Conservation (phyloP, 2,329 filamentous ascomycete genomes). For the Penicillium glabrum region DNA sequence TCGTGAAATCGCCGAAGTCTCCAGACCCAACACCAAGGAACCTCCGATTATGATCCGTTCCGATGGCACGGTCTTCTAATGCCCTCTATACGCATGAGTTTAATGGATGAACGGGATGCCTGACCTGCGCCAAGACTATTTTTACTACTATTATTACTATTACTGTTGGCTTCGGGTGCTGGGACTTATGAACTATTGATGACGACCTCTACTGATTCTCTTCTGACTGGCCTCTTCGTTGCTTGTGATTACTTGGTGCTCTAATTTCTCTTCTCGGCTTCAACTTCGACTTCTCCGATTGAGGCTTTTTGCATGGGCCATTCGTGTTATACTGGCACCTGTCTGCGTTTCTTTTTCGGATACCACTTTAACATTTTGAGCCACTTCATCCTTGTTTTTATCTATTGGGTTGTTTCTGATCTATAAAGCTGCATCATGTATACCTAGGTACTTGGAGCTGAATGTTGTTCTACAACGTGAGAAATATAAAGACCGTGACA, state of each 20-base stretch:
- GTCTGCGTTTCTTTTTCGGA: slow-evolving; percentile 17
- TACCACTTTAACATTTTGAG: slow-evolving; percentile 11
- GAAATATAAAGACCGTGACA: neutral
- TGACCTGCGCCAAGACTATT: slow-evolving; percentile 17
- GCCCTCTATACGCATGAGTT: slow-evolving; percentile 21
- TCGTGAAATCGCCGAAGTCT: slow-evolving; percentile 92
- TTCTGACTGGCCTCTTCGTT: slow-evolving; percentile 8
- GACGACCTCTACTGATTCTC: slow-evolving; percentile 22
- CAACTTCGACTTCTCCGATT: slow-evolving; percentile 5
- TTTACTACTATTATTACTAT: slow-evolving; percentile 5
- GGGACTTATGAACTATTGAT: slow-evolving; percentile 33
- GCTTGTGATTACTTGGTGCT: neutral
- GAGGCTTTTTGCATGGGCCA: slow-evolving; percentile 16
- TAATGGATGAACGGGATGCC: slow-evolving; percentile 29
- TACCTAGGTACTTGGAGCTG: neutral
- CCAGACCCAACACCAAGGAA: slow-evolving; percentile 92
- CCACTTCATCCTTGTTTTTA: neutral
- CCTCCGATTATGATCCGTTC: slow-evolving; percentile 95
- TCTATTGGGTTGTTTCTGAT: slow-evolving; percentile 4
- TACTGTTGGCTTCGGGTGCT: slow-evolving; percentile 15
- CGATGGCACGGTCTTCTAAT: slow-evolving; percentile 91
- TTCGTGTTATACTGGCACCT: slow-evolving; percentile 2
- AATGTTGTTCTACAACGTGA: neutral
- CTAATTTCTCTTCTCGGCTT: slow-evolving; percentile 6
- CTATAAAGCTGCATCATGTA: neutral